Conservation (phyloP, 495 filamentous ascomycete genomes). For the Penicillium goetzii region DNA sequence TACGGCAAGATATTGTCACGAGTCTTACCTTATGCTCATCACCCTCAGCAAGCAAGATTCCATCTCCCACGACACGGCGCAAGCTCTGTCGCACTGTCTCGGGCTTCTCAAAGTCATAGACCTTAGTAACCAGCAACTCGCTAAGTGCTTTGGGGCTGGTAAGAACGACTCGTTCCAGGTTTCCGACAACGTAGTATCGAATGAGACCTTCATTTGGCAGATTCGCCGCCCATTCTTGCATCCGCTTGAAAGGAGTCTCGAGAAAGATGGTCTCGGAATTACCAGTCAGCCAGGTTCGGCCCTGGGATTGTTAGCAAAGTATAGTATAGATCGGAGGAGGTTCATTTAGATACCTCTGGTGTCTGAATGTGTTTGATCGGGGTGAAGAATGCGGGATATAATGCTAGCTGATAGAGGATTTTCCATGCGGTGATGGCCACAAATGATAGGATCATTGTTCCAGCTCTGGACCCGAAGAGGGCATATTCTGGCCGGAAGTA, state of each 20-base stretch:
- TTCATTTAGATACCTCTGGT: constrained; percentile 45
- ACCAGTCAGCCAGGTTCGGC: constrained; percentile 42
- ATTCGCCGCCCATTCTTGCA: constrained; percentile 63
- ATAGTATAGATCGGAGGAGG: neutral
- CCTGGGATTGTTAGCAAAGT: constrained; percentile 23
- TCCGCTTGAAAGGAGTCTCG: constrained; percentile 57
- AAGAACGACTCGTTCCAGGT: constrained; percentile 69
- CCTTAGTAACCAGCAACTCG: constrained; percentile 68
- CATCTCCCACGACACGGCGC: constrained; percentile 70
- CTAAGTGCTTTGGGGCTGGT: constrained; percentile 67
- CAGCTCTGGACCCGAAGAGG: constrained; percentile 33
- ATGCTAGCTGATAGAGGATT: constrained; percentile 53
- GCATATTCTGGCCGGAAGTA: constrained; percentile 40
- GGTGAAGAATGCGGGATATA: constrained; percentile 76
- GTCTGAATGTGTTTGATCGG: constrained; percentile 68
- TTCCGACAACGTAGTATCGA: constrained; percentile 67
- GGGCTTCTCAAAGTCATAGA: constrained; percentile 83
- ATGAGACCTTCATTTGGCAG: constrained; percentile 83
- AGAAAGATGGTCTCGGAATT: constrained; percentile 32
- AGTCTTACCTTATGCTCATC: constrained; percentile 72
- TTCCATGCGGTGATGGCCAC: constrained; percentile 30
- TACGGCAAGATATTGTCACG: neutral
- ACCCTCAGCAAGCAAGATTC: constrained; percentile 81
- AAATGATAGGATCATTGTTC: constrained; percentile 30
- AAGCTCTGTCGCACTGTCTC: constrained; percentile 55